phyloP scores from a whole-genome alignment of 192 early-diverging fungal genomes.

The Backusella mclennaniae region DNA sequence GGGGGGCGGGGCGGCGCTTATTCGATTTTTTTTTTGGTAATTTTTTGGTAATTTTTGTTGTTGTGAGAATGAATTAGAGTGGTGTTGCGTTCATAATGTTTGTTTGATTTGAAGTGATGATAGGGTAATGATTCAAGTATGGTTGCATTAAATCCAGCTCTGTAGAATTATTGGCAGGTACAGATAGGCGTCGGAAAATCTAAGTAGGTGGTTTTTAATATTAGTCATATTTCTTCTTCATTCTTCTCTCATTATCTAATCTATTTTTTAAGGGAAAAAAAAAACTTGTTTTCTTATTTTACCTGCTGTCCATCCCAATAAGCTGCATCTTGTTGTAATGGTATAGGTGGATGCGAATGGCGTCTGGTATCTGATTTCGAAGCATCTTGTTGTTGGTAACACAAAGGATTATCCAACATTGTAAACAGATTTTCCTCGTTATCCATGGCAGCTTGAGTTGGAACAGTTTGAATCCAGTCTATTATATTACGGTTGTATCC shows the following conservation, averaged over 20 bases:
- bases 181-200: constrained; percentile 7
- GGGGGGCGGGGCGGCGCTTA: too few species aligned
- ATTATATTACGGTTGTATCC: constrained; percentile 5
- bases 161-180: neutral
- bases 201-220: neutral
- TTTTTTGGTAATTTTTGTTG: neutral
- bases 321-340: neutral
- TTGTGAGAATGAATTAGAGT: neutral
- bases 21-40: neutral
- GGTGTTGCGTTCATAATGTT: neutral
- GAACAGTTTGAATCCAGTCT: constrained; percentile 7
- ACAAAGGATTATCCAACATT: neutral
- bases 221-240: neutral
- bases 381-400: neutral
- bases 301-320: neutral
- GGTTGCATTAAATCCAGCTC: neutral
- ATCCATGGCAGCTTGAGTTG: neutral
- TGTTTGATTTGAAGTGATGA: neutral
- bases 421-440: neutral
- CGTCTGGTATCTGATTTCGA: neutral
- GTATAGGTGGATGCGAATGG: constrained; percentile 6
- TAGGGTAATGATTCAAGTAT: neutral
- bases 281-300: neutral
- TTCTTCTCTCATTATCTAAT: neutral
- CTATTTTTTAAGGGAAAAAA: neutral